Conservation (phyloP, 2,329 filamentous ascomycete species). For the Apiospora rasikravindrae region DNA sequence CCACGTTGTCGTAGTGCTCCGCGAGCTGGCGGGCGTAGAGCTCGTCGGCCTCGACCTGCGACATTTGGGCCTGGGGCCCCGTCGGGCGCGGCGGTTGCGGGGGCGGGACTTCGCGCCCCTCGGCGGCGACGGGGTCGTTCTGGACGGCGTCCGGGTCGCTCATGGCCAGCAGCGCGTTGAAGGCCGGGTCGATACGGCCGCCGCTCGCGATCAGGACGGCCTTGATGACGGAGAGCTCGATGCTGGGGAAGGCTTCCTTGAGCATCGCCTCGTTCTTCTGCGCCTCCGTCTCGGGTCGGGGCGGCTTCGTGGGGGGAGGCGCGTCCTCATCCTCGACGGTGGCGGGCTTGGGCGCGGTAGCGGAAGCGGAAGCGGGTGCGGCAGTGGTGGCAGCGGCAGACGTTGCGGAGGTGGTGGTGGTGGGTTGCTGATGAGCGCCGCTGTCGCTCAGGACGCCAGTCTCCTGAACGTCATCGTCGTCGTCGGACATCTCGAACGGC, state of each 20-base stretch:
- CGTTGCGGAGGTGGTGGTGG: conserved; percentile 30
- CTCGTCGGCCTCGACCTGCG: conserved; percentile 89
- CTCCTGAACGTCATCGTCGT: conserved; percentile 74
- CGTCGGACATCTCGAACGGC: conserved; percentile 63
- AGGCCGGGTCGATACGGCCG: conserved; percentile 89
- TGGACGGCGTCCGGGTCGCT: conserved; percentile 74
- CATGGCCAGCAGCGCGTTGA: conserved; percentile 94
- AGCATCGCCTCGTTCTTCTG: conserved; percentile 88
- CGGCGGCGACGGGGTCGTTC: conserved; percentile 49
- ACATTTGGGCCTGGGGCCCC: conserved; percentile 64
- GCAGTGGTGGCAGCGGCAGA: conserved; percentile 41
- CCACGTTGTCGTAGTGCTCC: conserved; percentile 79
- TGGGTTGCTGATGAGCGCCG: conserved; percentile 33
- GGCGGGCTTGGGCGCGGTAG: conserved; percentile 21
- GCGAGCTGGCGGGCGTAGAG: conserved; percentile 90
- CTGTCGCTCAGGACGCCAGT: conserved; percentile 56
- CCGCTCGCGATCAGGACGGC: conserved; percentile 86
- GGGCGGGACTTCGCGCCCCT: conserved; percentile 64
- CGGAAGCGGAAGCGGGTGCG: conserved; percentile 39
- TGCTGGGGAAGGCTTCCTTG: conserved; percentile 89
- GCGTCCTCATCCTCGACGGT: conserved; percentile 34
- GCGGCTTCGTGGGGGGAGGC: conserved; percentile 77
- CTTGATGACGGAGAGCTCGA: conserved; percentile 81
- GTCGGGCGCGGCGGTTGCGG: conserved; percentile 80
- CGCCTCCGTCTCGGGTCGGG: conserved; percentile 78